A percentile compares a stretch with the other conserved stretches of the same genome.
Conservation (phyloP, 352 stramenopile species). For the Globisporangium emineosum region DNA sequence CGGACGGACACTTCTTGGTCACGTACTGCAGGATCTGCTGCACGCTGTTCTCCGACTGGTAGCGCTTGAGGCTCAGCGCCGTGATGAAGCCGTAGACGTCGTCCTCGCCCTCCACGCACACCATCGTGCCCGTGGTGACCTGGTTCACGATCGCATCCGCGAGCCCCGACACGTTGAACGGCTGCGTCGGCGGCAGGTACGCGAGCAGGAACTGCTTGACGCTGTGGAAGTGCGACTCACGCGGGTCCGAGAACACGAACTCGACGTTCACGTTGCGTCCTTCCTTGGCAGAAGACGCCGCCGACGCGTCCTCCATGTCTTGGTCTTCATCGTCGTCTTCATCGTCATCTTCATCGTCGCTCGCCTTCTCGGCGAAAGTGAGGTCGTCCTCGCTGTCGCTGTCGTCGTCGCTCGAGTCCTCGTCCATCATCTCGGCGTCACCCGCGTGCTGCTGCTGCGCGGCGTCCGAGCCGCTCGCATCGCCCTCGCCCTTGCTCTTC, state of each 20-base stretch:
- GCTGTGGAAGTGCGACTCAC: conserved; percentile 81
- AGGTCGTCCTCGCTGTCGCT: conserved; percentile 59
- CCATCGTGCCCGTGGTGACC: conserved; percentile 73
- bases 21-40: conserved; percentile 79
- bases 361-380: conserved; percentile 42
- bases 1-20: conserved; percentile 63
- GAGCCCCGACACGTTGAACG: conserved; percentile 80
- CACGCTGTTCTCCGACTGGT: conserved; percentile 48
- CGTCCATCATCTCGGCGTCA: conserved; percentile 44
- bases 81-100: conserved; percentile 88
- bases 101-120: conserved; percentile 73
- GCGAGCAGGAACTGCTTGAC: conserved; percentile 81
- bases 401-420: conserved; percentile 38
- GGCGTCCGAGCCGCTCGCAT: conserved; percentile 9
- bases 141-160: conserved; percentile 75
- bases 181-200: conserved; percentile 71
- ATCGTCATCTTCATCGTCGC: conserved; percentile 38
- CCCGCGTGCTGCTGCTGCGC: conserved; percentile 15
- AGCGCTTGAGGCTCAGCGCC: conserved; percentile 59
- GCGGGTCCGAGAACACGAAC: conserved; percentile 82
- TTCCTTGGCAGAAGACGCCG: conserved; percentile 10
- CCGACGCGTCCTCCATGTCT: conserved; percentile 34
- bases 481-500: conserved; percentile 16
- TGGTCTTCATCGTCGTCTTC: conserved; percentile 61
- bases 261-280: conserved; percentile 62